Evolutionary conservation across 2,329 filamentous ascomycete species (phyloP).

Genomic region (Diaporthe sp.): DNA sequence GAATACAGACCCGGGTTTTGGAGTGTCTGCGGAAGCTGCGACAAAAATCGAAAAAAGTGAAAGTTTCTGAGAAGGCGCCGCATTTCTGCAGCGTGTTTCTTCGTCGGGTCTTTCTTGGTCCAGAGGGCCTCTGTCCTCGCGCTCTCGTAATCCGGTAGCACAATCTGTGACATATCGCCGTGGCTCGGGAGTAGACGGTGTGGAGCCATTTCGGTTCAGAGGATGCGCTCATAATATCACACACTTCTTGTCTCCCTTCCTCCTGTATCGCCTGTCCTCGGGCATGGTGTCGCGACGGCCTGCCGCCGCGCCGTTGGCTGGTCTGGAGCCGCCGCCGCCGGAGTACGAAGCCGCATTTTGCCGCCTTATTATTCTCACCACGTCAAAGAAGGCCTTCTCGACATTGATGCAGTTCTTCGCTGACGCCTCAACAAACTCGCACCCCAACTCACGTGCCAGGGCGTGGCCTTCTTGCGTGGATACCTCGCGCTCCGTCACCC

Average conservation of each 20-base stretch:
- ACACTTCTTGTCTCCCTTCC: conserved; percentile 49
- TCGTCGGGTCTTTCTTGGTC: conserved; percentile 4
- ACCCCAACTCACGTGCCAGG: conserved; percentile 89
- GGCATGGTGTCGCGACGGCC: conserved; percentile 38
- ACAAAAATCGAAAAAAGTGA: conserved; percentile 2
- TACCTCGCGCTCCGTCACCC: conserved; percentile 94
- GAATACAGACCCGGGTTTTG: neutral
- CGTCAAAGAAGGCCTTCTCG: conserved; percentile 98
- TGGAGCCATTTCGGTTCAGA: neutral
- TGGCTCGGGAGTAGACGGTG: neutral
- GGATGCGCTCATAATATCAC: conserved; percentile 52
- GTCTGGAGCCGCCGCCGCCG: conserved; percentile 46
- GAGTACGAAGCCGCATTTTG: conserved; percentile 73
- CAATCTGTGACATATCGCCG: conserved; percentile 18
- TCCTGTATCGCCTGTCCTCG: conserved; percentile 43
- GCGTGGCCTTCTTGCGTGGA: conserved; percentile 96
- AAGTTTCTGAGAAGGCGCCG: conserved; percentile 7
- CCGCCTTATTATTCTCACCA: conserved; percentile 88
- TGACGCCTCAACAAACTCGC: conserved; percentile 96
- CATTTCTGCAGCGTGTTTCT: conserved; percentile 10
- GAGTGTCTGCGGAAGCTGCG: conserved; percentile 15
- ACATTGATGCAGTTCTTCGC: conserved; percentile 99
- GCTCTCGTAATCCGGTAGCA: conserved; percentile 4
- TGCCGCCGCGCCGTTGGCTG: conserved; percentile 44
- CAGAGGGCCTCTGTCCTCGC: neutral